phyloP scores from a whole-genome alignment of 176 grass and related monocot genomes.

The Stipa capillata region DNA sequence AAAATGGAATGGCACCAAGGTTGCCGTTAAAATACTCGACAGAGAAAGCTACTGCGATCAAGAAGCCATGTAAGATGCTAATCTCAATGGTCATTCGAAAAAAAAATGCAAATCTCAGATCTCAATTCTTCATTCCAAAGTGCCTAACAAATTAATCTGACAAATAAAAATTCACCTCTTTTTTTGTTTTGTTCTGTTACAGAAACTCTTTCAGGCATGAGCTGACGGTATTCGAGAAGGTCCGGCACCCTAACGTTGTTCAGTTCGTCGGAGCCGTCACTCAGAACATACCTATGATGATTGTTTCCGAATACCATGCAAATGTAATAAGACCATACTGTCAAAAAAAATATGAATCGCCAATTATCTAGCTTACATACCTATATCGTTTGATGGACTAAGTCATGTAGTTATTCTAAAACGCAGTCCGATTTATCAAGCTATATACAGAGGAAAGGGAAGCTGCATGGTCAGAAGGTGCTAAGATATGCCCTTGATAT shows the following conservation, averaged over 20 bases:
- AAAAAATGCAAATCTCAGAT: neutral
- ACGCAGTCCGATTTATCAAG: conserved; percentile 56
- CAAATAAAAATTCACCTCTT: neutral
- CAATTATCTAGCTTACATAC: neutral
- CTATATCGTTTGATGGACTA: neutral
- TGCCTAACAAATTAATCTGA: neutral
- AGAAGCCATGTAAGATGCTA: conserved; percentile 42
- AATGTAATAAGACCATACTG: conserved; percentile 36
- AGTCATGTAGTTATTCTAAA: neutral
- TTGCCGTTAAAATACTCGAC: conserved; percentile 78
- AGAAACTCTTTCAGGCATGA: conserved; percentile 75
- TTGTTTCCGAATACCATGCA: conserved; percentile 67
- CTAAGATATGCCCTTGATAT: conserved; percentile 84
- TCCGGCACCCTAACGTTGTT: conserved; percentile 81
- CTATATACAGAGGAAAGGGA: conserved; percentile 83
- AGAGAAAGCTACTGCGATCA: conserved; percentile 62
- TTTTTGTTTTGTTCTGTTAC: conserved; percentile 2
- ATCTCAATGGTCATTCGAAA: too few species aligned
- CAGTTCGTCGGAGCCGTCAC: conserved; percentile 77
- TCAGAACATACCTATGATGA: conserved; percentile 81
- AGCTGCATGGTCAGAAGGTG: conserved; percentile 54
- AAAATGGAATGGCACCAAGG: conserved; percentile 84
- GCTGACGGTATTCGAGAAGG: conserved; percentile 72
- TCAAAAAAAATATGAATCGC: neutral
- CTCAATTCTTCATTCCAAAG: neutral